Percentiles rank a stretch among this genome's conserved stretches.
phyloP scores from a whole-genome alignment of 208 protist species.

The Leptomonas pyrrhocoris region DNA sequence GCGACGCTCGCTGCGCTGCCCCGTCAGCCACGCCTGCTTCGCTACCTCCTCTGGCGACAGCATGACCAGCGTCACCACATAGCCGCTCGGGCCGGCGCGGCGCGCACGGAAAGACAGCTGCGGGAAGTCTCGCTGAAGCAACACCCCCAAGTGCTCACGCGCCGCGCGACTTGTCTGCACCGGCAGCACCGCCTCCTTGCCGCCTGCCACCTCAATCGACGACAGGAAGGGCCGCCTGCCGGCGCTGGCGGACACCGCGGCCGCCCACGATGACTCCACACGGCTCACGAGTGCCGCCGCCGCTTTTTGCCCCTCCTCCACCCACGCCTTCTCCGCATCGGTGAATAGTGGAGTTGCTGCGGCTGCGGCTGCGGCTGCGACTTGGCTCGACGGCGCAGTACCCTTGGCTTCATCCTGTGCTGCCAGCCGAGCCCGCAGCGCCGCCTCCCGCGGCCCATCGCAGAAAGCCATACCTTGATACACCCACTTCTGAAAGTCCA shows the following conservation, averaged over 20 bases:
- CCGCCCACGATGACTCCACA: conserved; percentile 26
- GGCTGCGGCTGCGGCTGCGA: conserved; percentile 8
- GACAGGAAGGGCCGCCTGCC: conserved; percentile 23
- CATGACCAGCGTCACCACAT: conserved; percentile 37
- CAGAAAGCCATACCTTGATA: conserved; percentile 68
- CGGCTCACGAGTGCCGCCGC: conserved; percentile 40
- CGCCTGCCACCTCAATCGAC: conserved; percentile 24
- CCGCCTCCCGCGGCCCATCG: conserved; percentile 39
- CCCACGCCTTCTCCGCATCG: conserved; percentile 57
- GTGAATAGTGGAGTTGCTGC: conserved; percentile 32
- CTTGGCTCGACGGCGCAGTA: background rate
- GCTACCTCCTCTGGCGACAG: conserved; percentile 42
- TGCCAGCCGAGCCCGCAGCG: conserved; percentile 32
- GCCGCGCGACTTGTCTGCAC: conserved; percentile 44
- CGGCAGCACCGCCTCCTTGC: conserved; percentile 48
- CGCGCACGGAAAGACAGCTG: conserved; percentile 46
- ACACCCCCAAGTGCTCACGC: conserved; percentile 41
- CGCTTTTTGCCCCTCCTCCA: conserved; percentile 30
- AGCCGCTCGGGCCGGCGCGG: conserved; percentile 37
- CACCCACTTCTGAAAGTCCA: conserved; percentile 87
- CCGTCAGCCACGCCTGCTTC: conserved; percentile 26
- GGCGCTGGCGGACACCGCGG: background rate
- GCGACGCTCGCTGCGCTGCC: conserved; percentile 30
- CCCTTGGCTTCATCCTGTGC: background rate
- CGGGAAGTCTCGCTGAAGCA: conserved; percentile 26